Percentiles rank a stretch among this genome's conserved stretches.
phyloP scores from a whole-genome alignment of 2,329 filamentous ascomycete genomes.

The Pseudogymnoascus sp. region DNA sequence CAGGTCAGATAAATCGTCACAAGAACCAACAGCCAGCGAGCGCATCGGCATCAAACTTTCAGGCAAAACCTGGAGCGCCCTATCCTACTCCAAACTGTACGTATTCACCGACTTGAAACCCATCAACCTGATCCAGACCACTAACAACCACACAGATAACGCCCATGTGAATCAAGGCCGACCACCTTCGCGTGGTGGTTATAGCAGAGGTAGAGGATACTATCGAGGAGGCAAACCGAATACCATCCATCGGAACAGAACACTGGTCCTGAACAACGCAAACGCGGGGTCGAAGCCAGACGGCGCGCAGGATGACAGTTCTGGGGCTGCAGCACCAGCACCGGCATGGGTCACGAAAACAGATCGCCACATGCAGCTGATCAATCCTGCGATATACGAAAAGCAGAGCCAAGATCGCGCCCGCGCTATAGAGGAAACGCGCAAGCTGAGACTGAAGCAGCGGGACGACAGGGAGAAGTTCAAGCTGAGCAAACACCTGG shows the following conservation, averaged over 20 bases:
- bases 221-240: constrained; percentile 33
- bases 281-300: constrained; percentile 23
- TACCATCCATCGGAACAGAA: constrained; percentile 46
- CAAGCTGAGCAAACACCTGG: constrained; percentile 45
- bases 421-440: constrained; percentile 65
- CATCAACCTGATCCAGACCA: neutral
- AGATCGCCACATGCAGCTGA: constrained; percentile 73
- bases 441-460: constrained; percentile 47
- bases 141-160: constrained; percentile 21
- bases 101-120: neutral
- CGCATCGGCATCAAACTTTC: constrained; percentile 38
- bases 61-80: constrained; percentile 12
- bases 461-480: constrained; percentile 52
- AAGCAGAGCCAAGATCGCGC: constrained; percentile 62
- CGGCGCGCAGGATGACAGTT: constrained; percentile 31
- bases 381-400: constrained; percentile 72
- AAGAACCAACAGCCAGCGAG: constrained; percentile 50
- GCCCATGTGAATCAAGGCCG: constrained; percentile 21
- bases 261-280: constrained; percentile 55
- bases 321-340: constrained; percentile 20
- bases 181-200: constrained; percentile 22
- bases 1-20: constrained; percentile 74
- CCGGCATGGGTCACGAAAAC: constrained; percentile 63
- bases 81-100: constrained; percentile 7
- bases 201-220: constrained; percentile 20